Evolutionary conservation across 164 flowering plant species (phyloP), one percentile per base, ranked within the genome.

Genomic region (Umbellularia californica): DNA sequence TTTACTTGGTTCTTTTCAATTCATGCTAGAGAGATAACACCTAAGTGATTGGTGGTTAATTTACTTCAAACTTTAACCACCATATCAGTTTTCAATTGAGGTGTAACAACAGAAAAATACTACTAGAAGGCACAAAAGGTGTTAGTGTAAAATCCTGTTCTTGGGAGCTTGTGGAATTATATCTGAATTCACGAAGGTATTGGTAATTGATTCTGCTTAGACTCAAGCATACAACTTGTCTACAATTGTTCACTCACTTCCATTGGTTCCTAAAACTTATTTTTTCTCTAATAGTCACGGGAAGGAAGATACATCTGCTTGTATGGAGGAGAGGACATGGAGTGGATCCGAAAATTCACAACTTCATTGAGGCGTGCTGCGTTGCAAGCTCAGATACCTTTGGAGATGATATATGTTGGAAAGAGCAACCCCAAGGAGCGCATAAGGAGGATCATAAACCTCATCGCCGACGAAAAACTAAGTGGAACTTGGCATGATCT

Each of bases 371-470:
- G 58, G 11, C 35, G 52, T 2, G 76, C 78, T n/a, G 83, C 81
- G 10, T 10, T 17, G 6, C 80, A 69, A 3, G 73, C 77, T 0
- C 17, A 60, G 1, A 67, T 84, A 15, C 74, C 76, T 1, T 50
- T 86, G 6, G 85, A 86, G 71, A 84, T 86, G 86, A 24, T 84
- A 4, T 86, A 84, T 33, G 87, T 86, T 15, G 88, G 88, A 2
- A 86, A 84, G 66, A 81, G 83, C 78, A 81, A 81, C 75, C 83
- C 81, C 7, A 79, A 68, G 74, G 84, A 82, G 9, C 77, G 76
- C 20, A 77, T 82, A 30, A 64, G 79, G 55, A 78, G 65, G 52
- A 76, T 74, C 70, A 75, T 74, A 70, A 30, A 51, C 0, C 23
- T 22, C 13, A 77, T 86, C 47, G 47, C 14, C 23, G 69, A 58